Conservation (phyloP, 495 filamentous ascomycete species). For the Hypomontagnella monticulosa region DNA sequence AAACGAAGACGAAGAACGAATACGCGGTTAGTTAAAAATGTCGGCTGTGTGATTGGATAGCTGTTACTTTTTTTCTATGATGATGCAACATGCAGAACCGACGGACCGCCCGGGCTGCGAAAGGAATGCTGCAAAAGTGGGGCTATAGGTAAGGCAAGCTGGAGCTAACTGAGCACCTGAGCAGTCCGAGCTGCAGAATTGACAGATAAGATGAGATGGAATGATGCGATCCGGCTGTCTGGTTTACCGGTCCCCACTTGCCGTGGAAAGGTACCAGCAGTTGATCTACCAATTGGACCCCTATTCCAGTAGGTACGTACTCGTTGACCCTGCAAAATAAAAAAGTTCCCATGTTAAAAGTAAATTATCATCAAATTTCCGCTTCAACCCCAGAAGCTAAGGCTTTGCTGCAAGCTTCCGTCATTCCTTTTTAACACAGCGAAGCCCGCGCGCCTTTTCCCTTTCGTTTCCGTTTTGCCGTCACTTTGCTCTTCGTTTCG, state of each 20-base stretch:
- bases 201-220: not conserved
- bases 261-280: not conserved
- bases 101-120: too few relatives aligned
- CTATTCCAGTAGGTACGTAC: conserved; percentile 26
- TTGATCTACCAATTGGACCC: conserved; percentile 12
- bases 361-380: conserved; percentile 1
- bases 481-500: not conserved
- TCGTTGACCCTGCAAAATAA: not conserved
- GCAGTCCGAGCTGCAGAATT: not conserved
- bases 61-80: conserved; percentile 3
- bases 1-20: not conserved
- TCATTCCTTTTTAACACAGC: not conserved
- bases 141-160: too few relatives aligned
- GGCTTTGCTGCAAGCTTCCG: not conserved
- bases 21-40: conserved; percentile 2
- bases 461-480: not conserved
- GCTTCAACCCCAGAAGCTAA: not conserved
- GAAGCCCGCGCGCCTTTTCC: not conserved
- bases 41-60: conserved; percentile 13
- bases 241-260: conserved; percentile 25
- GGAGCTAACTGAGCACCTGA: too few relatives aligned
- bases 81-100: conserved; percentile 13
- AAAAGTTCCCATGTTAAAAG: not conserved
- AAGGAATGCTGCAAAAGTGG: not conserved
- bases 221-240: conserved; percentile 37